These are phyloP conservation scores for Chaetomiaceae sp. DNA, from an alignment of 2,329 filamentous ascomycete species.

Conservation along the genomic window DNA sequence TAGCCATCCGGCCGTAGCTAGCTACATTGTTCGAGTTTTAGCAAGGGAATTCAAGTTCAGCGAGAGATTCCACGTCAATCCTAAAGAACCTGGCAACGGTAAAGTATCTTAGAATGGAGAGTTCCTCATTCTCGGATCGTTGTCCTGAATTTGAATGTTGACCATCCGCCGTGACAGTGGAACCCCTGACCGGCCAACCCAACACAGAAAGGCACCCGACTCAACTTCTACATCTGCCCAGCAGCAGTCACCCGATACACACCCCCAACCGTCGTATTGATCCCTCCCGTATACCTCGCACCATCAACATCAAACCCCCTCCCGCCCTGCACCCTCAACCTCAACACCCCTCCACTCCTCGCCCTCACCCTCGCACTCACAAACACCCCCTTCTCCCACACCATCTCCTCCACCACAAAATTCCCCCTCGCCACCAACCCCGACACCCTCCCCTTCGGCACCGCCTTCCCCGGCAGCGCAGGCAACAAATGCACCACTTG, in stretches of 20 bases:
- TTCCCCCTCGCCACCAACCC: neutral
- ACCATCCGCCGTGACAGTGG: too few relatives aligned
- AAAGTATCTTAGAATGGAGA: too few relatives aligned
- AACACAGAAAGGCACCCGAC: too few relatives aligned
- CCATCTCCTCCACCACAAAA: neutral
- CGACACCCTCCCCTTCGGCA: neutral
- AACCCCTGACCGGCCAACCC: too few relatives aligned
- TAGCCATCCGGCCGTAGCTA: too few relatives aligned
- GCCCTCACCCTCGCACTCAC: neutral
- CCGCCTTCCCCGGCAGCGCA: neutral
- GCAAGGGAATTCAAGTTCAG: too few relatives aligned
- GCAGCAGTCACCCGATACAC: neutral
- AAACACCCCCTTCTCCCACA: neutral
- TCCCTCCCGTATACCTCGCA: neutral
- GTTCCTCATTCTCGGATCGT: too few relatives aligned
- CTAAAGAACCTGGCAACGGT: too few relatives aligned
- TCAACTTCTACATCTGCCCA: too few relatives aligned
- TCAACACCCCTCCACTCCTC: neutral
- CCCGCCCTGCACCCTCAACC: neutral
- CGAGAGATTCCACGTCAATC: too few relatives aligned
- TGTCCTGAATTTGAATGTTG: too few relatives aligned
- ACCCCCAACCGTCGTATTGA: neutral
- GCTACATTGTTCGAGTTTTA: too few relatives aligned
- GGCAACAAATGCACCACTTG: conserved; percentile 1
- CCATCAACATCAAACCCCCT: neutral